Base-by-base conservation (phyloP, 1,284 basidiomycete genomes). In the Boletus holoroseus region DNA sequence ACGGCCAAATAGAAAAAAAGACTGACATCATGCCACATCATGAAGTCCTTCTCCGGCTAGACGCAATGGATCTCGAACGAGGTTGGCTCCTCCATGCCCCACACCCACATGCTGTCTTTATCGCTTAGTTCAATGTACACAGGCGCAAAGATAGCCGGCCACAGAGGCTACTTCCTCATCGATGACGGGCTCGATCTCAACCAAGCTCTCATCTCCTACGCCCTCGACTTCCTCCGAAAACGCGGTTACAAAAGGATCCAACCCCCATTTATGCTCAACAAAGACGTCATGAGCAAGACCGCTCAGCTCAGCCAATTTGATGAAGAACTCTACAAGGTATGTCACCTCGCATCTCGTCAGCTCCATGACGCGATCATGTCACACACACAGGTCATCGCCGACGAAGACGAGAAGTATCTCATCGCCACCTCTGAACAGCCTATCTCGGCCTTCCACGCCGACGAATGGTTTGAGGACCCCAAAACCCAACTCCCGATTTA, bases 371-470 rank as follows among this genome's bases (percentile, higher is more conserved):
- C 45, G 31, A 47, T 51, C 46, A 9, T 16, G 43, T 42, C 31
- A 4, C 35, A 16, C 7, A 13, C 24, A 22, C 60, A 90, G 88
- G 88, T 95, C 54, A 85, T 88, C 56, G 90, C 79, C 16, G 85
- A 85, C 40, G 93, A 95, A 53, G 94, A 97, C 62, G 96, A 99
- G 71, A 98, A 97, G 71, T 99, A 99, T 74, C 83, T 99, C 42
- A 99, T 99, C 66, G 95, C 96, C 6, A 99, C 95, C 44, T 96
- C 93, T 30, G 96, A 99, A 72, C 95, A 99, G 69, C 96, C 95
- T 41, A 94, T 99, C 70, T 97, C 94, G 5, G 91, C 91, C 13
- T 89, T 87, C 71, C 92, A 97, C 74, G 83, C 87, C 32, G 93
- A 95, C 64, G 96, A 99, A 72, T 96, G 94, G 88, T 94, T 99